Evolutionary conservation across 1,139 yeast species (phyloP), one percentile per base, ranked within the genome.

Genomic region (Nakaseomyces kungkrabaensis): DNA sequence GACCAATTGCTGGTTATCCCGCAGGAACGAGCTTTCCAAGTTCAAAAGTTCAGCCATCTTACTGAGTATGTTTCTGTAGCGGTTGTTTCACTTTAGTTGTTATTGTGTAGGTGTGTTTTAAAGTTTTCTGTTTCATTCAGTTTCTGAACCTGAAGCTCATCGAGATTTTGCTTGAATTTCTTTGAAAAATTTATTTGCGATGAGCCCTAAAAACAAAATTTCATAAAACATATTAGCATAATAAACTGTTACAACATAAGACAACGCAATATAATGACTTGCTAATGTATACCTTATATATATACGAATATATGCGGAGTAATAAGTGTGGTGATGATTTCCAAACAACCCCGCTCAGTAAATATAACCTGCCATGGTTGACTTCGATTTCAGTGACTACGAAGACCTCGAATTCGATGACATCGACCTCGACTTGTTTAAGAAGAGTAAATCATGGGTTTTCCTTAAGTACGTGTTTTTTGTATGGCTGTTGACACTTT

Each of bases 401-500:
- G 42, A 38, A 13, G 42, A 38, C 31, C 31, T 38, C 11, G 31
- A 38, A 13, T 43, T 34, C 17, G 26, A 29, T 6, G 40, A 41
- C 25, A 41, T 41, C 11, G 44, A 41, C 25, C 11, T 41, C 5
- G 34, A 41, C 24, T 10, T 41, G 25, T 41, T 41, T 11, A 4
- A 29, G 24, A 9, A 11, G 17, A 25, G 32, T 10, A 8, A 25
- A 4, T 8, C 8, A 5, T 38, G 32, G 29, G n/a, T 22, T 25
- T 24, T 25, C 29, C 7, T 38, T 5, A 38, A 38, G 44, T 86
- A 82, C 60, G 47, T 78, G 3, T 61, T 72, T 56, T 71, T 78
- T 66, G 74, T 82, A 2, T 56, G 63, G 73, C 53, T 76, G 4
- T 65, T 78, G 49, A 68, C 82, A 25, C 43, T 78, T 13, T 67